Evolutionary conservation across 2,329 filamentous ascomycete genomes (phyloP).

Genomic region (Mycosphaerelloides madeirae): DNA sequence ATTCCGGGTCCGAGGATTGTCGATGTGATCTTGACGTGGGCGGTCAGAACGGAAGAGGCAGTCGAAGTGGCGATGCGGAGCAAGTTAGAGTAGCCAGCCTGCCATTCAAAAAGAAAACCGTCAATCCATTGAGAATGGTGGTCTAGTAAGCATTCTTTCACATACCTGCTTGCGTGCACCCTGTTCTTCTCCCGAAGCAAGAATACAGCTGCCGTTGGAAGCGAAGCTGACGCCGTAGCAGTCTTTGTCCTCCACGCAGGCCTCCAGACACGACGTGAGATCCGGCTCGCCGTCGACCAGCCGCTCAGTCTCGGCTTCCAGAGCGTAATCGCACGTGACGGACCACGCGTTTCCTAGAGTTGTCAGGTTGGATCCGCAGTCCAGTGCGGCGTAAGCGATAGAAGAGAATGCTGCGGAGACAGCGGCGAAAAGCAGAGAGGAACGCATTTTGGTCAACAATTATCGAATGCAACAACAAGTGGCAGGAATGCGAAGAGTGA

Average conservation of each 20-base stretch:
- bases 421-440: no score
- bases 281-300: conserved; percentile 11
- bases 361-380: no score
- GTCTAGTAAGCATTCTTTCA: no score
- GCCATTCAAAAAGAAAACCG: no score
- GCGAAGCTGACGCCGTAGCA: conserved; percentile 24
- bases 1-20: conserved; percentile 1
- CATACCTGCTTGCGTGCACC: conserved; percentile 7
- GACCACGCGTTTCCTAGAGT: conserved; percentile 18
- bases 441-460: no score
- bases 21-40: conserved; percentile 4
- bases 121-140: no score
- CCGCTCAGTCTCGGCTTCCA: conserved; percentile 11
- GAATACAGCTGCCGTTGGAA: conserved; percentile 19
- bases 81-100: conserved; percentile 14
- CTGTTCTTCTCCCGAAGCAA: conserved; percentile 13
- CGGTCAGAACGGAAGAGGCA: background rate
- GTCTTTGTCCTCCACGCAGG: conserved; percentile 21
- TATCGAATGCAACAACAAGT: no score
- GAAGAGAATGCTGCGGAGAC: no score
- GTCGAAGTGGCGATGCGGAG: conserved; percentile 5
- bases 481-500: no score
- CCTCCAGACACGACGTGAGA: conserved; percentile 20
- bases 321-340: conserved; percentile 21
- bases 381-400: no score